Base-by-base conservation (phyloP, 306 rosid genomes). In the Crotalaria pallida region DNA sequence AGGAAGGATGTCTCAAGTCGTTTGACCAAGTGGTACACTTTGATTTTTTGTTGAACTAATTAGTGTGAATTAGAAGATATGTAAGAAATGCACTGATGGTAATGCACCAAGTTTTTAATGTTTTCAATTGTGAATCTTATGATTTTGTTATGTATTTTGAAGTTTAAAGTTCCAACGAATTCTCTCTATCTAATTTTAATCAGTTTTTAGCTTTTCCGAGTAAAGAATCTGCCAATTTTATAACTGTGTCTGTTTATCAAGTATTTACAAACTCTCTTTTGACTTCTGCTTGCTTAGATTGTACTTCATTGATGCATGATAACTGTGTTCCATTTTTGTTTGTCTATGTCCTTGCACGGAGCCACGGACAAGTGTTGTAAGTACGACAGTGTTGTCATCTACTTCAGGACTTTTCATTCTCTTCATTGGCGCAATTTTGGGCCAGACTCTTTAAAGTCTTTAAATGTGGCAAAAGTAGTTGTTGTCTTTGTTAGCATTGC, bases 11-110 rank as follows among this genome's bases (percentile, higher is more conserved):
- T 77, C 31, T 72, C 88, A 29, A 76, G 78, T 52, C 86, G 87
- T 81, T 80, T 91, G 89, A 81, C 72, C 15, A 87, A 83, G 74
- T 94, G 99, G 99, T 94, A 91, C 41, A 43, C 57, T 59, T 65
- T 27, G 60, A 36, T 38, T 56, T 63, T 53, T 44, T 82, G 27
- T 56, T 58, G n/a, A 18, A 52, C 48, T 22, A 23, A 62, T 2
- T 36, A 24, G 53, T 44, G 29, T 31, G 43, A 29, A 58, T 62
- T 63, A 13, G 58, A 49, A 55, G 19, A 63, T 77, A 40, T 56
- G 34, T 11, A 33, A 51, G 53, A 58, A 59, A 17, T 36, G 15
- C 59, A 43, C 34, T 1, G 10, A 21, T 15, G 16, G 48, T n/a
- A 40, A 53, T 18, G 11, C 24, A 22, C 24, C 31, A 12, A 10